Conservation (phyloP, 108 stramenopile species). For the Phaeodactylum tricornutum region DNA sequence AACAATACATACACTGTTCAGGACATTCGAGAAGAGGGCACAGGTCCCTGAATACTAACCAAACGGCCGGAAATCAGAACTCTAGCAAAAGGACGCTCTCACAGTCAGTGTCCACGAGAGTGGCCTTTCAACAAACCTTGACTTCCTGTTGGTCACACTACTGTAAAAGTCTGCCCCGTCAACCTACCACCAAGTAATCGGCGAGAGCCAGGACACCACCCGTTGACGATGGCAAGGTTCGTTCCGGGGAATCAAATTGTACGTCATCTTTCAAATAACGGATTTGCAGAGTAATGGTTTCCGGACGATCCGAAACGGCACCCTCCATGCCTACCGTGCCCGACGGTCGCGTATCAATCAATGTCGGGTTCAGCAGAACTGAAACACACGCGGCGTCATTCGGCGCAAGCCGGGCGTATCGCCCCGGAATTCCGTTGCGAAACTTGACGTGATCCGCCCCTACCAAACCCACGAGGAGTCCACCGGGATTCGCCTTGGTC, state of each 20-base stretch:
- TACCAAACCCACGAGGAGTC: slow-evolving; percentile 53
- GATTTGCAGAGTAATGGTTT: slow-evolving; percentile 44
- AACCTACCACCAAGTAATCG: slow-evolving; percentile 39
- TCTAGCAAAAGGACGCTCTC: too few species aligned
- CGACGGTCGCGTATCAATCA: slow-evolving; percentile 61
- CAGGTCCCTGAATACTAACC: too few species aligned
- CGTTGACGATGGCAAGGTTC: slow-evolving; percentile 24
- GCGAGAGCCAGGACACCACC: slow-evolving; percentile 56
- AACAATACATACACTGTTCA: too few species aligned
- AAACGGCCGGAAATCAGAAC: too few species aligned
- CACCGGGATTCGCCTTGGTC: slow-evolving; percentile 32
- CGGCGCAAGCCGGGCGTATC: slow-evolving; percentile 34
- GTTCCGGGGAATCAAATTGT: slow-evolving; percentile 21
- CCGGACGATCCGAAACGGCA: slow-evolving; percentile 20
- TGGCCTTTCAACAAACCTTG: too few species aligned
- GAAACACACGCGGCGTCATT: slow-evolving; percentile 26
- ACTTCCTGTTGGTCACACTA: too few species aligned
- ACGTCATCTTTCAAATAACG: slow-evolving; percentile 62
- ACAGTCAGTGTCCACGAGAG: too few species aligned
- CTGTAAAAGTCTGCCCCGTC: neutral
- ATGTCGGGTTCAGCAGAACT: slow-evolving; percentile 53
- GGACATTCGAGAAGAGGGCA: too few species aligned
- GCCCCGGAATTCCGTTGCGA: slow-evolving; percentile 50
- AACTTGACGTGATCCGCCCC: slow-evolving; percentile 79
- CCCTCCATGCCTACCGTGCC: slow-evolving; percentile 23